phyloP scores from a whole-genome alignment of 1,139 yeast species.

The Suhomyces coccinellae region DNA sequence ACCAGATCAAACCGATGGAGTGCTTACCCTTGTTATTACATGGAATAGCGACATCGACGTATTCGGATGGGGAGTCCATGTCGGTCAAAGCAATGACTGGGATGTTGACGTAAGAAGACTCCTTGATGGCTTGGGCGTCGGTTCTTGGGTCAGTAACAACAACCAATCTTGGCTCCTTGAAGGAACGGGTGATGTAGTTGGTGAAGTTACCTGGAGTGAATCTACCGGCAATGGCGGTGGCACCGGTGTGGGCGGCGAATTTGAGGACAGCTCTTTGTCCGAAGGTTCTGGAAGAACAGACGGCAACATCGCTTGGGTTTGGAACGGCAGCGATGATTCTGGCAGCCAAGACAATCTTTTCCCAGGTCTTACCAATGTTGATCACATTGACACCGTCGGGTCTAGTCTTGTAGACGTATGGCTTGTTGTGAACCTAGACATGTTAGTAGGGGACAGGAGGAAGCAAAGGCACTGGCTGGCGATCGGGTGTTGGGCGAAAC shows the following conservation, averaged over 20 bases:
- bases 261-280: constrained; percentile 99
- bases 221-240: constrained; percentile 99
- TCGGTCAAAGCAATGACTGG: constrained; percentile 99
- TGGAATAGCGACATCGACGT: constrained; percentile 99
- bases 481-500: background rate
- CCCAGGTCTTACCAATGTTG: constrained; percentile 99
- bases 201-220: constrained; percentile 99
- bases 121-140: constrained; percentile 99
- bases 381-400: constrained; percentile 99
- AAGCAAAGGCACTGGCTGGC: background rate
- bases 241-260: constrained; percentile 99
- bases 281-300: constrained; percentile 98
- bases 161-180: constrained; percentile 99
- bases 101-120: constrained; percentile 99
- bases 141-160: constrained; percentile 99
- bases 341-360: constrained; percentile 99
- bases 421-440: constrained; percentile 91
- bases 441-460: constrained; percentile 36
- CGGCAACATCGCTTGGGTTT: constrained; percentile 97
- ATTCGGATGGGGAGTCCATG: constrained; percentile 98
- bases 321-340: constrained; percentile 99
- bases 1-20: constrained; percentile 99
- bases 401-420: constrained; percentile 99
- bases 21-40: constrained; percentile 99
- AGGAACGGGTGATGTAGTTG: constrained; percentile 99